Percentiles rank a stretch among this genome's conserved stretches.
These are phyloP conservation scores for Avena insularis DNA, from an alignment of 176 grass and related monocot species.

Conservation along the genomic window DNA sequence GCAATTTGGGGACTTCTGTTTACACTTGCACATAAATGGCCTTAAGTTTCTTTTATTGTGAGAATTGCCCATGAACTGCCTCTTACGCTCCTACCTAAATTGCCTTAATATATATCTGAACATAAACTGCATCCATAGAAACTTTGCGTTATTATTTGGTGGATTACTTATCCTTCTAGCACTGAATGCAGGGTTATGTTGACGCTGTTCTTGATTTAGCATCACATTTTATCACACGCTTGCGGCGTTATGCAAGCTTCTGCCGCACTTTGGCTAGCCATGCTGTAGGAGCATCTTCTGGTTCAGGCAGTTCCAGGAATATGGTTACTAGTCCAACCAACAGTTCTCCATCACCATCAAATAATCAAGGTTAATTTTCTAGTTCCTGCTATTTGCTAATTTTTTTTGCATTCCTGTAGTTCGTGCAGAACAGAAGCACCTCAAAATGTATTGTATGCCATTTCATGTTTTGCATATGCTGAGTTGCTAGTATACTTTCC, in stretches of 20 bases:
- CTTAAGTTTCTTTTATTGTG: not conserved
- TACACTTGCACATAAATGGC: constrained; percentile 8
- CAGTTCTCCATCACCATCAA: constrained; percentile 76
- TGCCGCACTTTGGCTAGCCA: constrained; percentile 98
- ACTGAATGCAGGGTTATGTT: constrained; percentile 83
- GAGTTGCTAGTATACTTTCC: constrained; percentile 14
- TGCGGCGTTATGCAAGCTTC: constrained; percentile 98
- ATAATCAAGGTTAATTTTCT: constrained; percentile 72
- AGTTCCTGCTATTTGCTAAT: constrained; percentile 23
- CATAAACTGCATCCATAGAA: constrained; percentile 12
- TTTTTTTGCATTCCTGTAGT: constrained; percentile 27
- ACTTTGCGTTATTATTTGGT: constrained; percentile 29
- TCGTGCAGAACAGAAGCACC: constrained; percentile 22
- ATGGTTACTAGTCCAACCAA: constrained; percentile 93
- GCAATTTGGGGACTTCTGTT: not conserved
- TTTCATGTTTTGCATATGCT: constrained; percentile 26
- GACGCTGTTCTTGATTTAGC: constrained; percentile 99
- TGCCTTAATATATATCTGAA: constrained; percentile 16
- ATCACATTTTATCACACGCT: constrained; percentile 94
- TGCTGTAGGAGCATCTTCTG: constrained; percentile 95
- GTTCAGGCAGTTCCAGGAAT: constrained; percentile 69
- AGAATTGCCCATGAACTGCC: not conserved
- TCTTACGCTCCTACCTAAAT: constrained; percentile 23
- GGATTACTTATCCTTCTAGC: constrained; percentile 38
- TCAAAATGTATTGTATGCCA: constrained; percentile 39